Evolutionary conservation across 106 monocot species (phyloP).

Genomic region (Amphibolis antarctica): DNA sequence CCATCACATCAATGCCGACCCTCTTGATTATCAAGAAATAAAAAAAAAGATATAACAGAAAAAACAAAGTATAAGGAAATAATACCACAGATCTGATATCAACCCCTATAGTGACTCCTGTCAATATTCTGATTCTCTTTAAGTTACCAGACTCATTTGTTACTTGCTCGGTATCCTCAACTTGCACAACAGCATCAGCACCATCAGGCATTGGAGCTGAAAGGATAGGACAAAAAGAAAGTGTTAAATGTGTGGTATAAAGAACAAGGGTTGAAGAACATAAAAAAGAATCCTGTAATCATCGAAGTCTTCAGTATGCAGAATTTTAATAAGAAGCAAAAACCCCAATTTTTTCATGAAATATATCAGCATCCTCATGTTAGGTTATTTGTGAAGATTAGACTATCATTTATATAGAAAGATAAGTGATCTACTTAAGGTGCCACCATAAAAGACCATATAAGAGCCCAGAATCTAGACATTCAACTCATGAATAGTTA

Average conservation of each 20-base stretch:
- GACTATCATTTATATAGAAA: too few relatives aligned
- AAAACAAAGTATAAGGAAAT: background rate
- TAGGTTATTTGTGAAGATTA: too few relatives aligned
- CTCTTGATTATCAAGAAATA: background rate
- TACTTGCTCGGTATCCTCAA: conserved; percentile 72
- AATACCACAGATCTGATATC: conserved; percentile 84
- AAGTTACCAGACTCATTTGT: conserved; percentile 19
- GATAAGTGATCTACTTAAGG: too few relatives aligned
- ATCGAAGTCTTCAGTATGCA: background rate
- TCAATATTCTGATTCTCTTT: conserved; percentile 49
- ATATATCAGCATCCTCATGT: too few relatives aligned
- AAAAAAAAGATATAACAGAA: background rate
- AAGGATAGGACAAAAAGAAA: background rate
- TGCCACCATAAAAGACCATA: too few relatives aligned
- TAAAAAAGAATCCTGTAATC: background rate
- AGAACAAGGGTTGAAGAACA: background rate
- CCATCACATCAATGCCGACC: too few relatives aligned
- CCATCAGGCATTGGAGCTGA: conserved; percentile 88
- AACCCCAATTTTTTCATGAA: too few relatives aligned
- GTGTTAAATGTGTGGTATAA: background rate
- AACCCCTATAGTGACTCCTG: conserved; percentile 37
- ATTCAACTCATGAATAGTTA: too few relatives aligned
- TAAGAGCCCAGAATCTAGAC: too few relatives aligned
- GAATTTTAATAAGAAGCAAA: too few relatives aligned
- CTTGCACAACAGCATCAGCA: conserved; percentile 91